Evolutionary conservation across 305 asterid species (phyloP).

Genomic region (Caryopteris hybrid): DNA sequence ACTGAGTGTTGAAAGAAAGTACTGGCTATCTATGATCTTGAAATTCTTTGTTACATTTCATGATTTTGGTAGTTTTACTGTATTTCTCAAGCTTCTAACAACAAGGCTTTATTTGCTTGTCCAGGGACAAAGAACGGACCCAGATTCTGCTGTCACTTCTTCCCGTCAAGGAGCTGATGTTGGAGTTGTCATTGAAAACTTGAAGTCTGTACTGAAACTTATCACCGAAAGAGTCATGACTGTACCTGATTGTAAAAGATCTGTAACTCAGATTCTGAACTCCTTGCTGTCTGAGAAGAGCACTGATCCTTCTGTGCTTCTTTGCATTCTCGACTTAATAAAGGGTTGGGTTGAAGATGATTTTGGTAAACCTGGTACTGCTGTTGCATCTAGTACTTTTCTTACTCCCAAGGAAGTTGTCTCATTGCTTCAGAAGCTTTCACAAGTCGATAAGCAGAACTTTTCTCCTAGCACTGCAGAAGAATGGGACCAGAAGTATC

Average conservation of each 20-base stretch:
- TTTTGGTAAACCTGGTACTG: conserved; percentile 74
- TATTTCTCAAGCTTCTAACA: conserved; percentile 5
- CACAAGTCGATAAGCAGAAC: conserved; percentile 92
- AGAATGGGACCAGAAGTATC: conserved; percentile 97
- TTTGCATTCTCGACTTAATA: conserved; percentile 82
- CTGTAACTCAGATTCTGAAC: conserved; percentile 75
- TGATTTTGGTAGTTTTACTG: neutral
- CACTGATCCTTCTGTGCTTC: conserved; percentile 87
- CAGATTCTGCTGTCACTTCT: conserved; percentile 95
- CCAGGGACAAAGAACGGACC: conserved; percentile 89
- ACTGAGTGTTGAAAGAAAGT: neutral
- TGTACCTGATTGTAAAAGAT: conserved; percentile 90
- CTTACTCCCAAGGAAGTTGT: conserved; percentile 85
- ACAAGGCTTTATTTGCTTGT: conserved; percentile 24
- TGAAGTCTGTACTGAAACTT: conserved; percentile 81
- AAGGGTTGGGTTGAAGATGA: conserved; percentile 95
- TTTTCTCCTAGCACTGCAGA: conserved; percentile 60
- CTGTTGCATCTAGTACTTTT: conserved; percentile 59
- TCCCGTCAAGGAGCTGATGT: conserved; percentile 98
- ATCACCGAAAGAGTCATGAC: conserved; percentile 84
- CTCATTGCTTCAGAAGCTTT: conserved; percentile 93
- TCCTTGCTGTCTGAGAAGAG: conserved; percentile 91
- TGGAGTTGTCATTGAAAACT: conserved; percentile 77
- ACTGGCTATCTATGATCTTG: conserved; percentile 5
- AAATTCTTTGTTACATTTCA: conserved; percentile 1